Evolutionary conservation across 208 protist genomes (phyloP).

Genomic region (Leishmania martiniquensis): DNA sequence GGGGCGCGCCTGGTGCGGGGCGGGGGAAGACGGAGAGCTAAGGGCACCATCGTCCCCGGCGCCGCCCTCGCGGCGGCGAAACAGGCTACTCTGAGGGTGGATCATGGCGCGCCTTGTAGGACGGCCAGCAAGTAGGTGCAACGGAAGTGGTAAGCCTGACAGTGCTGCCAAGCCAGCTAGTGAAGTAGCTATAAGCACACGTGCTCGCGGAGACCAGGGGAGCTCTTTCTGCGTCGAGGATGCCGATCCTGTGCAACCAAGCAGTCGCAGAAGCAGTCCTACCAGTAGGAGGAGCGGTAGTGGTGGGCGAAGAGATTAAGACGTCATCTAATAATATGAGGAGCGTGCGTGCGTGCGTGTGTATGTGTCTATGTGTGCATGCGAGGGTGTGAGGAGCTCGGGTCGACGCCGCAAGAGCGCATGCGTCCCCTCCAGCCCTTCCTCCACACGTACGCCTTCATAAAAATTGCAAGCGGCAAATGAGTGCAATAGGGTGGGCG

Average conservation of each 20-base stretch:
- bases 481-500: background rate
- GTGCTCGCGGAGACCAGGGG: background rate
- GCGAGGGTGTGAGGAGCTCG: background rate
- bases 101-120: slow-evolving; percentile 20
- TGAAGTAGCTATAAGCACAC: background rate
- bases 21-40: background rate
- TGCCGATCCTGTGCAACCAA: background rate
- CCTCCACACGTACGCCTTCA: background rate
- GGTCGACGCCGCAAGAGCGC: background rate
- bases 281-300: background rate
- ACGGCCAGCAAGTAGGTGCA: background rate
- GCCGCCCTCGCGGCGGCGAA: slow-evolving; percentile 41
- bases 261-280: background rate
- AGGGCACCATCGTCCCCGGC: background rate
- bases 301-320: background rate
- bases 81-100: slow-evolving; percentile 72
- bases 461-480: background rate
- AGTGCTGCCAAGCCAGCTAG: background rate
- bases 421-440: background rate
- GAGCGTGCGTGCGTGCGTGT: background rate
- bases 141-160: background rate
- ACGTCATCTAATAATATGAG: background rate
- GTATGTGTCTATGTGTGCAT: background rate
- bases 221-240: background rate
- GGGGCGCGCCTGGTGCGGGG: background rate